Conservation (phyloP, 768 basidiomycete species). For the Suillus occidentalis region DNA sequence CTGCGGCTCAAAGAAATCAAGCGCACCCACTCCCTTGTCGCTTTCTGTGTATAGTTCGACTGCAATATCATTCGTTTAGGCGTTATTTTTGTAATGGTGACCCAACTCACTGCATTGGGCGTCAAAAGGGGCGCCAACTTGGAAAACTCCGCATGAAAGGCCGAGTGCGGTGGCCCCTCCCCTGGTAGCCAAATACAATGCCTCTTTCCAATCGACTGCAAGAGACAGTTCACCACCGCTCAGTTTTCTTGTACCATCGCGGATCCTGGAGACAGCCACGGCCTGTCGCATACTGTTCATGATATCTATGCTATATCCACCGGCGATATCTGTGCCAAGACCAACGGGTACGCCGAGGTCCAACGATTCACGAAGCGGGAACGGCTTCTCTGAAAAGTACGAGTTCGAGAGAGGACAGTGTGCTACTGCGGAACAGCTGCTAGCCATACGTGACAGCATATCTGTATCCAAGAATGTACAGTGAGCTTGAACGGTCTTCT, state of each 20-base stretch:
- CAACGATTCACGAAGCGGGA: conserved; percentile 72
- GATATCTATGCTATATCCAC: conserved; percentile 80
- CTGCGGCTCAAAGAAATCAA: conserved; percentile 60
- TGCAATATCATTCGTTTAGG: conserved; percentile 1
- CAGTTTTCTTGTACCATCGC: conserved; percentile 51
- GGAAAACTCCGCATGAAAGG: conserved; percentile 56
- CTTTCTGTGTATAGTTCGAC: neutral
- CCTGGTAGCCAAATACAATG: conserved; percentile 76
- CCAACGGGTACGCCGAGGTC: conserved; percentile 65
- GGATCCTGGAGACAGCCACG: conserved; percentile 67
- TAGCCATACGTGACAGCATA: conserved; percentile 51
- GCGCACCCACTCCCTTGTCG: conserved; percentile 50
- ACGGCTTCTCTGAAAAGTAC: conserved; percentile 77
- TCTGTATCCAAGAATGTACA: conserved; percentile 73
- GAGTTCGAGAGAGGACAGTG: conserved; percentile 89
- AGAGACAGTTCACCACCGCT: conserved; percentile 25
- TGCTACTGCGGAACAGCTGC: conserved; percentile 62
- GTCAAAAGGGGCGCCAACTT: conserved; percentile 67
- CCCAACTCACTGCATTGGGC: conserved; percentile 66
- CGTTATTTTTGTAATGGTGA: neutral
- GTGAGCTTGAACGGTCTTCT: conserved; percentile 79
- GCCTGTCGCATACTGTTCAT: conserved; percentile 81
- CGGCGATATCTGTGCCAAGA: conserved; percentile 83
- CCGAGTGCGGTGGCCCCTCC: conserved; percentile 76
- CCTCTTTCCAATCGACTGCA: conserved; percentile 77